Percentiles rank a stretch among this genome's conserved stretches.
phyloP scores from a whole-genome alignment of 2,329 filamentous ascomycete species.

The Canariomyces notabilis region DNA sequence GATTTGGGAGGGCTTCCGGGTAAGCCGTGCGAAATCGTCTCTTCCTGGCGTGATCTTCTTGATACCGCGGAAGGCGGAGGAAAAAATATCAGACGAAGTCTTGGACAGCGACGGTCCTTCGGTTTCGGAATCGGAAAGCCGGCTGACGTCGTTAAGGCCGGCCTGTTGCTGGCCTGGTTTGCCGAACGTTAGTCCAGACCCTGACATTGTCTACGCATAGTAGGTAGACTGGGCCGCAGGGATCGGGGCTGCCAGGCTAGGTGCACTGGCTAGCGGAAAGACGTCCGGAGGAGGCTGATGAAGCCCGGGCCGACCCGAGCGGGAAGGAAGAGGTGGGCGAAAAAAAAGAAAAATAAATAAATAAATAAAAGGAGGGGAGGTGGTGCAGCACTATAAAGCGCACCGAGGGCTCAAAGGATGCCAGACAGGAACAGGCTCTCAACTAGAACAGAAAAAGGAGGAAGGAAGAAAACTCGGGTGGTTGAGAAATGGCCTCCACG shows the following conservation, averaged over 20 bases:
- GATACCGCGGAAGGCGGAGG: conserved; percentile 48
- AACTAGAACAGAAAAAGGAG: background rate
- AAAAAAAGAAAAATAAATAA: too few relatives aligned
- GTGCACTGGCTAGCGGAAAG: conserved; percentile 1
- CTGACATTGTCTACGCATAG: conserved; percentile 20
- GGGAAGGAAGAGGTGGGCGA: background rate
- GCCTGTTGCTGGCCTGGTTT: conserved; percentile 28
- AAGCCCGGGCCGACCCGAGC: background rate
- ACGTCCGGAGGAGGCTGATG: background rate
- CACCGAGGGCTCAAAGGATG: background rate
- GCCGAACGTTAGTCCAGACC: conserved; percentile 32
- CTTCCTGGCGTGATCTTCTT: conserved; percentile 42
- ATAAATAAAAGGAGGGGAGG: background rate
- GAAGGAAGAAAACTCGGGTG: conserved; percentile 7
- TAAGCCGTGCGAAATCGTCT: conserved; percentile 40
- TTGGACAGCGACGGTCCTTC: conserved; percentile 36
- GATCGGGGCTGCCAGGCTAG: conserved; percentile 1
- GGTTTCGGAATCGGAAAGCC: conserved; percentile 41
- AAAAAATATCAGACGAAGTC: conserved; percentile 44
- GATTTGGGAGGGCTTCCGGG: conserved; percentile 41
- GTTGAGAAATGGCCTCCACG: conserved; percentile 13
- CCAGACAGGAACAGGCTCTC: background rate
- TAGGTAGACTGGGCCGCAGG: conserved; percentile 10
- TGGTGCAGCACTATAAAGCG: too few relatives aligned
- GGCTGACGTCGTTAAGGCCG: conserved; percentile 31